Percentiles rank a stretch among this genome's conserved stretches.
Conservation (phyloP, 2,329 filamentous ascomycete genomes). For the Exophiala dermatitidis region DNA sequence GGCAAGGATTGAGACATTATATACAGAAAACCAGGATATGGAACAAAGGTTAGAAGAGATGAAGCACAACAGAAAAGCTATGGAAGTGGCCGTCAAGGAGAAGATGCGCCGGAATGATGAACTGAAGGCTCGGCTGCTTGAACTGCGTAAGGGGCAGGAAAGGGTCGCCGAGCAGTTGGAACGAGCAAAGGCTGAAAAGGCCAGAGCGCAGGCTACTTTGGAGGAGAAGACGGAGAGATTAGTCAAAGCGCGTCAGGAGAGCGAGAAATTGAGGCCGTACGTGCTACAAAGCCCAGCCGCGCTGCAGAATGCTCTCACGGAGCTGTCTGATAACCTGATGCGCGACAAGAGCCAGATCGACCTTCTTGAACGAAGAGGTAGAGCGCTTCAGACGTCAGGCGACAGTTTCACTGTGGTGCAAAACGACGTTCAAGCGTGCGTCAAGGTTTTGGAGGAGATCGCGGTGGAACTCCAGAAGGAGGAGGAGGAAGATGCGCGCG, state of each 20-base stretch:
- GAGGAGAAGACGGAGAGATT: slow-evolving; percentile 46
- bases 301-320: slow-evolving; percentile 72
- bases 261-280: slow-evolving; percentile 82
- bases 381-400: slow-evolving; percentile 82
- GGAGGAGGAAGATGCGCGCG: slow-evolving; percentile 78
- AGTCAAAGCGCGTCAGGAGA: slow-evolving; percentile 71
- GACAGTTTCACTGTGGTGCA: slow-evolving; percentile 82
- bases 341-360: slow-evolving; percentile 81
- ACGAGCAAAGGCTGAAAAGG: slow-evolving; percentile 72
- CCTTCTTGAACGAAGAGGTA: slow-evolving; percentile 73
- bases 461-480: slow-evolving; percentile 77
- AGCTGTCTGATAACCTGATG: slow-evolving; percentile 70
- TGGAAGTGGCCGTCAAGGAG: slow-evolving; percentile 73
- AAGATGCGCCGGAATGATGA: slow-evolving; percentile 83
- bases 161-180: slow-evolving; percentile 76
- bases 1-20: slow-evolving; percentile 76
- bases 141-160: slow-evolving; percentile 74
- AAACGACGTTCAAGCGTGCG: slow-evolving; percentile 78
- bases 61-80: slow-evolving; percentile 67
- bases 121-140: slow-evolving; percentile 71
- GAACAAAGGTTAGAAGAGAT: slow-evolving; percentile 73
- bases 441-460: slow-evolving; percentile 83
- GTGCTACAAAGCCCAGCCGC: slow-evolving; percentile 79
- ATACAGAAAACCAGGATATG: slow-evolving; percentile 79
- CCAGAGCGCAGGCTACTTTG: slow-evolving; percentile 57